Conservation (phyloP, 345 rosid species). For the Bruguiera parviflora region DNA sequence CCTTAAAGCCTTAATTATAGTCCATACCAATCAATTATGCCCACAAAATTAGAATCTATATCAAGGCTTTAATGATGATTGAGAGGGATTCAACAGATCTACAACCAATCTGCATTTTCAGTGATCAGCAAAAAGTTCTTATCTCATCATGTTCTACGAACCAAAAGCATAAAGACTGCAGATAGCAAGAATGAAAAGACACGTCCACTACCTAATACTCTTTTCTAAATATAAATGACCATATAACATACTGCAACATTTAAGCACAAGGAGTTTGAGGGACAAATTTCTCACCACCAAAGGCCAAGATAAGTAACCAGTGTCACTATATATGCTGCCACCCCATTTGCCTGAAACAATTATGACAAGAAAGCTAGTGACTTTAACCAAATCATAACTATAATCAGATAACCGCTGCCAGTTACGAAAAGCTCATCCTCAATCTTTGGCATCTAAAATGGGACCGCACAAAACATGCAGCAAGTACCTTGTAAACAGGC, state of each 20-base stretch:
- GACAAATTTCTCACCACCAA: conserved; percentile 76
- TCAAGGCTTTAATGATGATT: too few relatives aligned
- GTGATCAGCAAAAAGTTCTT: not conserved
- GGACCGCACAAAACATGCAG: not conserved
- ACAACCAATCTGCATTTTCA: conserved; percentile 3
- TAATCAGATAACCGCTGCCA: not conserved
- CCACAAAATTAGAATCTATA: too few relatives aligned
- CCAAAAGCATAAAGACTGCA: not conserved
- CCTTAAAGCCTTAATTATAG: too few relatives aligned
- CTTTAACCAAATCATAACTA: conserved; percentile 5
- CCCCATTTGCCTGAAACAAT: conserved; percentile 78
- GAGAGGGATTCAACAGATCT: not conserved
- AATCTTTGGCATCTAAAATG: not conserved
- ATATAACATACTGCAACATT: not conserved
- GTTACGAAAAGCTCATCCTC: not conserved
- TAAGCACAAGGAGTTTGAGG: conserved; percentile 9
- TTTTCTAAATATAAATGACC: too few relatives aligned
- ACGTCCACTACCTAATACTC: not conserved
- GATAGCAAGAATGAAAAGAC: not conserved
- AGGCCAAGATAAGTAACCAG: conserved; percentile 70
- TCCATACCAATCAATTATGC: too few relatives aligned
- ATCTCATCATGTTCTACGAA: not conserved
- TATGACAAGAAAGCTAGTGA: conserved; percentile 10
- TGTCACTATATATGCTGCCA: conserved; percentile 80
- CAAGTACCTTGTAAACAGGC: conserved; percentile 81